Evolutionary conservation across 192 early-diverging fungal genomes (phyloP).

Genomic region (Kappamyces sp.): DNA sequence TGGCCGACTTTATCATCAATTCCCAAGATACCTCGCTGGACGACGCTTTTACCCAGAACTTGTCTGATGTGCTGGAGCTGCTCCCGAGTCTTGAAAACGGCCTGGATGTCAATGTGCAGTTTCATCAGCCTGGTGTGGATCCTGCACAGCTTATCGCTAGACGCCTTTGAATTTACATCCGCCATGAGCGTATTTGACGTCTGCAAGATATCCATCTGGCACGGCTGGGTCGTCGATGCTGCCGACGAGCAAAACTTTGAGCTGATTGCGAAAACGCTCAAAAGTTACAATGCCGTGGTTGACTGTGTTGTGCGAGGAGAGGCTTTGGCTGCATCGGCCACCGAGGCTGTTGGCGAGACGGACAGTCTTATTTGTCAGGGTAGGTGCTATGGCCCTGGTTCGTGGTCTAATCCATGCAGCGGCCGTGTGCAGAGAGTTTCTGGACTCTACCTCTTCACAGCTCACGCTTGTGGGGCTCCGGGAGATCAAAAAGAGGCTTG

Average conservation of each 20-base stretch:
- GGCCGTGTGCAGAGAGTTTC: constrained; percentile 60
- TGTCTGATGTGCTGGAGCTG: constrained; percentile 50
- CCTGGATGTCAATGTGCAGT: constrained; percentile 83
- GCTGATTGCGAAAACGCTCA: constrained; percentile 46
- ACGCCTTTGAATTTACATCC: constrained; percentile 68
- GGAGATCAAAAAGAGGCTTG: constrained; percentile 57
- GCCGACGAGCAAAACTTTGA: constrained; percentile 51
- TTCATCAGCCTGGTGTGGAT: constrained; percentile 50
- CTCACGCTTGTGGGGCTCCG: constrained; percentile 76
- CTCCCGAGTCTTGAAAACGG: constrained; percentile 53
- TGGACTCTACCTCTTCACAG: constrained; percentile 72
- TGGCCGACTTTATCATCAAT: constrained; percentile 71
- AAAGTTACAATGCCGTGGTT: constrained; percentile 74
- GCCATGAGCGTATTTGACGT: constrained; percentile 67
- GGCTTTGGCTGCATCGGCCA: constrained; percentile 23
- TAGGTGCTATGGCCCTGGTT: constrained; percentile 6
- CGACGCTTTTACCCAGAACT: constrained; percentile 38
- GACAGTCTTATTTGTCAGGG: constrained; percentile 7
- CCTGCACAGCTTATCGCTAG: too few species aligned
- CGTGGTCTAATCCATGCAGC: constrained; percentile 29
- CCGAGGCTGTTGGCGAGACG: constrained; percentile 1
- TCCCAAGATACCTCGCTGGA: neutral
- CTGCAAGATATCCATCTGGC: constrained; percentile 74
- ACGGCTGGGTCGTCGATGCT: constrained; percentile 85
- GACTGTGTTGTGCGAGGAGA: constrained; percentile 70